Evolutionary conservation across 768 basidiomycete genomes (phyloP).

Genomic region (Cubamyces lactineus): DNA sequence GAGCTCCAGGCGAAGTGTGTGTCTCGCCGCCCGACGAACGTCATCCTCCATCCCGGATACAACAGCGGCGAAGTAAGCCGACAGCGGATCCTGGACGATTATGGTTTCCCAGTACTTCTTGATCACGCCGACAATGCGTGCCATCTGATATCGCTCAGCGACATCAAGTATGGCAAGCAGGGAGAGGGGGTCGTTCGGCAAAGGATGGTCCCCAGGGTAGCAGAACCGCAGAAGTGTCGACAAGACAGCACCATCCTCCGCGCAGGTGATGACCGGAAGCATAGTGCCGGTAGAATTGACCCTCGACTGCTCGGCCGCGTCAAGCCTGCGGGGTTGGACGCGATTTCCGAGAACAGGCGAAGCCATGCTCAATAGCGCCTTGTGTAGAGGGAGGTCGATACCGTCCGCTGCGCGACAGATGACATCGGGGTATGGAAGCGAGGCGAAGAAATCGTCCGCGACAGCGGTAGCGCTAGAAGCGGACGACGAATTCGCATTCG

Average conservation of each 20-base stretch:
- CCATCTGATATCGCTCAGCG: constrained; percentile 11
- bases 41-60: neutral
- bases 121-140: neutral
- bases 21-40: constrained; percentile 5
- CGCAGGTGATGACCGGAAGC: neutral
- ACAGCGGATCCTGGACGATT: neutral
- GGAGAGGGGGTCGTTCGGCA: neutral
- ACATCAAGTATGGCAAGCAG: constrained; percentile 2
- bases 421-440: constrained; percentile 39
- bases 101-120: neutral
- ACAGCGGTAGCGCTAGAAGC: neutral
- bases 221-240: neutral
- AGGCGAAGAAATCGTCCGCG: neutral
- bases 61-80: constrained; percentile 8
- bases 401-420: constrained; percentile 58
- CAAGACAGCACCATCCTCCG: constrained; percentile 8
- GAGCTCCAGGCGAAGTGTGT: neutral
- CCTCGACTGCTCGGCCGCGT: neutral
- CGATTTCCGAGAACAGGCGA: constrained; percentile 37
- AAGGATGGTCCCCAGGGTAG: neutral
- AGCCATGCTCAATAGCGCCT: constrained; percentile 36
- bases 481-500: neutral
- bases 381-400: constrained; percentile 42
- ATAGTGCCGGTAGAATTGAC: neutral
- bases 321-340: neutral